A percentile compares a stretch with the other conserved stretches of the same genome.
Conservation (phyloP, 176 grass and related monocot genomes). For the Thinopyrum elongatum region DNA sequence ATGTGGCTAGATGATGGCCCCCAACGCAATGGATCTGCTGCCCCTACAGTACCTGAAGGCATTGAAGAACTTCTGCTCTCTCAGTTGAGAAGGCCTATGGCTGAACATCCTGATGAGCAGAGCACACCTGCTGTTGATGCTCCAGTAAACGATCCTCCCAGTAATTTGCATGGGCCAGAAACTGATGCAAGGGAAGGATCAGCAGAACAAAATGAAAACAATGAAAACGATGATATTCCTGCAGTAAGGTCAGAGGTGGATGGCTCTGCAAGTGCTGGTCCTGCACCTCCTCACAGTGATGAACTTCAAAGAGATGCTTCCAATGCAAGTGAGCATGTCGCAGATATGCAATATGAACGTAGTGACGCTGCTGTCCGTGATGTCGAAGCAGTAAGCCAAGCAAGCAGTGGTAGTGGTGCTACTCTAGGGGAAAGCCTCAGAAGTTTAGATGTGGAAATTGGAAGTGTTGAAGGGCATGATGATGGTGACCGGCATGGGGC, state of each 20-base stretch:
- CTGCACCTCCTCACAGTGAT: conserved; percentile 44
- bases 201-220: conserved; percentile 41
- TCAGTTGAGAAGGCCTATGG: conserved; percentile 69
- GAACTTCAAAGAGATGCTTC: conserved; percentile 57
- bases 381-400: conserved; percentile 92
- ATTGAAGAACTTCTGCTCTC: conserved; percentile 91
- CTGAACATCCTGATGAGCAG: conserved; percentile 53
- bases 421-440: conserved; percentile 93
- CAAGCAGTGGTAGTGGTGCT: conserved; percentile 96
- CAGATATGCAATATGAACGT: conserved; percentile 90
- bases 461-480: conserved; percentile 97
- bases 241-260: conserved; percentile 27
- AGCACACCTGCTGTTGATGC: conserved; percentile 35
- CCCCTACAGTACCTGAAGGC: conserved; percentile 72
- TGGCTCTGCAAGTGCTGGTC: conserved; percentile 46
- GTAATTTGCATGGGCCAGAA: conserved; percentile 51
- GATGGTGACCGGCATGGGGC: conserved; percentile 77
- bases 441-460: conserved; percentile 98
- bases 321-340: conserved; percentile 70
- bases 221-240: conserved; percentile 44
- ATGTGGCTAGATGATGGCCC: conserved; percentile 92
- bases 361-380: conserved; percentile 70
- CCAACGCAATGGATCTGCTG: conserved; percentile 62
- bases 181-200: conserved; percentile 52
- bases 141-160: conserved; percentile 58